Conservation (phyloP, 164 flowering plant genomes). For the Stephania cephalantha region DNA sequence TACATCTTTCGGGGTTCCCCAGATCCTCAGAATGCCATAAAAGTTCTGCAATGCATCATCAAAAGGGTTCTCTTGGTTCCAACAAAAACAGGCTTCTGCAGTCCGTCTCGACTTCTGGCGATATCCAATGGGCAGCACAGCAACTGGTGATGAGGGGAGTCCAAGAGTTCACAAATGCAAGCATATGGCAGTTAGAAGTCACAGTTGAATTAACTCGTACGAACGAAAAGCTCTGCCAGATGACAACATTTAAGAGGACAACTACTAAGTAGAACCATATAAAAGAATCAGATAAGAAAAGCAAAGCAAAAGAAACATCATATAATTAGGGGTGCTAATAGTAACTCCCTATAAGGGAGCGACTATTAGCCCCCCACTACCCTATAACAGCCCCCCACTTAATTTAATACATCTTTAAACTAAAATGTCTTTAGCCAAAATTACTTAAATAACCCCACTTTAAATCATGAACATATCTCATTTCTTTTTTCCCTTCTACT, state of each 20-base stretch:
- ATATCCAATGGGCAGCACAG: neutral
- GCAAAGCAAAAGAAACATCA: too few relatives aligned
- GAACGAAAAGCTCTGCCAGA: constrained; percentile 8
- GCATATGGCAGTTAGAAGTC: neutral
- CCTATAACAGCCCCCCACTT: too few relatives aligned
- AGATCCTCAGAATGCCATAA: neutral
- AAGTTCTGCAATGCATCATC: neutral
- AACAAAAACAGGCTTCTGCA: neutral
- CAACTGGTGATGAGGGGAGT: neutral
- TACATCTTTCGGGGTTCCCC: neutral
- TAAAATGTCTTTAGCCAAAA: too few relatives aligned
- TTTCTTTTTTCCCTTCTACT: too few relatives aligned
- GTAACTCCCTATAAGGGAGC: too few relatives aligned
- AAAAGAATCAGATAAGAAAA: neutral
- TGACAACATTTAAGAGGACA: neutral
- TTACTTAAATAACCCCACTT: too few relatives aligned
- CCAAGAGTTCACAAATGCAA: neutral
- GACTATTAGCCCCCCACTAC: too few relatives aligned
- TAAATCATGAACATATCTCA: too few relatives aligned
- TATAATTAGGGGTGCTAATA: too few relatives aligned
- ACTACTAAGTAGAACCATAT: neutral
- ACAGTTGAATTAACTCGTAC: neutral
- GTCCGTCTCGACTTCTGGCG: neutral
- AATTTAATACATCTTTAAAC: too few relatives aligned
- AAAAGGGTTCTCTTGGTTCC: neutral